Conservation (phyloP, 2,329 filamentous ascomycete species). For the Microsporum ferrugineum region DNA sequence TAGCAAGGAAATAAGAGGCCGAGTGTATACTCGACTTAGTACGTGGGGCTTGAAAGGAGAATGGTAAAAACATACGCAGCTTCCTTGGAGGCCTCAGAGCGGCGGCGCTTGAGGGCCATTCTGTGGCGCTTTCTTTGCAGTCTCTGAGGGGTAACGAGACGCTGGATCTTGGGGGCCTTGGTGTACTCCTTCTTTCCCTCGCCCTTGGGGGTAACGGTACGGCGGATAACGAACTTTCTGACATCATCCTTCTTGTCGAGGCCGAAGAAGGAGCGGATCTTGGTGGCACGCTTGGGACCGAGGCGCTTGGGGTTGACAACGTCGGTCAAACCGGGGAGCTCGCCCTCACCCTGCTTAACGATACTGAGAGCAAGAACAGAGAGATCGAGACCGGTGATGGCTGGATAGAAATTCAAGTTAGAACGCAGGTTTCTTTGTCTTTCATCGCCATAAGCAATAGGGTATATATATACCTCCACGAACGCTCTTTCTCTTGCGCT, state of each 20-base stretch:
- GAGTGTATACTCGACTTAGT: background rate
- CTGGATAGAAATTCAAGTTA: constrained; percentile 29
- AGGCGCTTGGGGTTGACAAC: constrained; percentile 97
- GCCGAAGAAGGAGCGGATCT: constrained; percentile 99
- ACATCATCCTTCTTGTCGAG: constrained; percentile 99
- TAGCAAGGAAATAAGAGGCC: constrained; percentile 5
- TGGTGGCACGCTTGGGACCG: constrained; percentile 98
- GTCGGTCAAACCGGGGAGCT: constrained; percentile 95
- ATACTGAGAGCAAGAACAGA: constrained; percentile 88
- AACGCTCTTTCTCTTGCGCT: constrained; percentile 99
- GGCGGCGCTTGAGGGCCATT: constrained; percentile 95
- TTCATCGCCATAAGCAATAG: background rate
- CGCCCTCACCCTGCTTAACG: constrained; percentile 93
- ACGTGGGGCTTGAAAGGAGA: background rate
- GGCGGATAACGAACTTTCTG: constrained; percentile 99
- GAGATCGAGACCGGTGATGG: constrained; percentile 94
- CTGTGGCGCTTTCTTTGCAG: constrained; percentile 99
- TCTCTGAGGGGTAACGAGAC: constrained; percentile 97
- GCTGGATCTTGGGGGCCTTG: constrained; percentile 99
- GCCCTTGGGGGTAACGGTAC: constrained; percentile 91
- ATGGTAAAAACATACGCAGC: constrained; percentile 65
- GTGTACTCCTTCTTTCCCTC: constrained; percentile 98
- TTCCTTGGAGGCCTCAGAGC: constrained; percentile 94
- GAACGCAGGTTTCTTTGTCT: background rate
- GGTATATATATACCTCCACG: constrained; percentile 48